Percentiles rank a stretch among this genome's conserved stretches.
These are phyloP conservation scores for Cercospora zeae-maydis DNA, from an alignment of 2,329 filamentous ascomycete species.

Conservation along the genomic window DNA sequence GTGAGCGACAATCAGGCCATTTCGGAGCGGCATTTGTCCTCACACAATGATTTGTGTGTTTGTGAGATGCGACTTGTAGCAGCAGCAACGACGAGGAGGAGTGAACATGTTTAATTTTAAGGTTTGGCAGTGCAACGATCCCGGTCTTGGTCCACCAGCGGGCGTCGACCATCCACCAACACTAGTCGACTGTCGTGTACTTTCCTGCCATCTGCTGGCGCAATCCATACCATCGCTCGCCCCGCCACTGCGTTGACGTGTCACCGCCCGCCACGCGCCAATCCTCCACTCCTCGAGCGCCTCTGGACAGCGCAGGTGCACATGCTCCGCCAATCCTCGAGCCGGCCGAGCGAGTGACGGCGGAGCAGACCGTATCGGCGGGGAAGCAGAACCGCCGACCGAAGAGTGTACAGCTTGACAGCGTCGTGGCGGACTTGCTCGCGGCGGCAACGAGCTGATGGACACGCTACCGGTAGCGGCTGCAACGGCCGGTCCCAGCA, in stretches of 20 bases:
- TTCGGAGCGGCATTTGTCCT: background rate
- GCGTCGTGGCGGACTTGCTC: constrained; percentile 4
- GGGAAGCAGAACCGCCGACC: background rate
- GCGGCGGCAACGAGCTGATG: background rate
- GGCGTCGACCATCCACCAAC: background rate
- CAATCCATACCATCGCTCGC: background rate
- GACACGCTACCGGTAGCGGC: constrained; percentile 11
- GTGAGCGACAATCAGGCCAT: background rate
- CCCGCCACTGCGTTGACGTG: background rate
- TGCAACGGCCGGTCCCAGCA: constrained; percentile 22
- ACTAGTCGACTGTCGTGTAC: background rate
- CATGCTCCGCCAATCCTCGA: background rate
- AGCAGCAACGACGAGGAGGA: background rate
- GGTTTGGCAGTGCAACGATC: background rate
- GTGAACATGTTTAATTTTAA: background rate
- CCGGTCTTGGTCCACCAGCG: background rate
- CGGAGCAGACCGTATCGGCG: background rate
- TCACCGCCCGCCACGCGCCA: background rate
- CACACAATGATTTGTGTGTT: background rate
- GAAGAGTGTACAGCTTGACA: background rate
- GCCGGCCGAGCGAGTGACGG: constrained; percentile 1
- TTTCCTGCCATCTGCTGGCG: background rate
- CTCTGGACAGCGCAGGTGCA: background rate
- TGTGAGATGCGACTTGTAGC: background rate
- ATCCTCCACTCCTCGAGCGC: background rate